A percentile compares a stretch with the other conserved stretches of the same genome.
phyloP scores from a whole-genome alignment of 2,329 filamentous ascomycete genomes.

The Capronia epimyces region DNA sequence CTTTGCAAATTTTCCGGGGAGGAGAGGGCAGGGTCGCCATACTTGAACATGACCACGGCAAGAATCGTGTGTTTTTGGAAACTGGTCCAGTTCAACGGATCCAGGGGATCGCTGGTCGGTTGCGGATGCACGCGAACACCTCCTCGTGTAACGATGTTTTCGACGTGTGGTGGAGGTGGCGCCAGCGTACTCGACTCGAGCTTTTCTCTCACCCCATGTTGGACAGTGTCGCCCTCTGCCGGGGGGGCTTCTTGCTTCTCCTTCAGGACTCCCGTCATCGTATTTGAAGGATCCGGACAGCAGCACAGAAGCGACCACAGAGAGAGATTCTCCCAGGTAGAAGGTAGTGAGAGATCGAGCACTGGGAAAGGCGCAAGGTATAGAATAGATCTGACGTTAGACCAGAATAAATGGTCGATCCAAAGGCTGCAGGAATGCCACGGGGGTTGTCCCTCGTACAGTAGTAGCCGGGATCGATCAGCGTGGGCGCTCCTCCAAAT shows the following conservation, averaged over 20 bases:
- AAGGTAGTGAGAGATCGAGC: background rate
- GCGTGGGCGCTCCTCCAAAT: too few relatives aligned
- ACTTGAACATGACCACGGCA: slow-evolving; percentile 51
- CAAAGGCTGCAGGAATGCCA: background rate
- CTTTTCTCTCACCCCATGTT: slow-evolving; percentile 13
- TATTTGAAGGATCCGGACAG: background rate
- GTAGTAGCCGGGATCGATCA: background rate
- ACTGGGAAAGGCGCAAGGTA: background rate
- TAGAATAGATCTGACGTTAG: slow-evolving; percentile 1
- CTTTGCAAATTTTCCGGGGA: slow-evolving; percentile 14
- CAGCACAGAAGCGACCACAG: background rate
- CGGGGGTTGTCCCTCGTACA: too few relatives aligned
- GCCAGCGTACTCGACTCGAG: slow-evolving; percentile 20
- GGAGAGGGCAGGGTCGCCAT: too few relatives aligned
- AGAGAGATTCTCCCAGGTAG: background rate
- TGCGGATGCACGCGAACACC: slow-evolving; percentile 39
- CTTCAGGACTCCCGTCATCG: slow-evolving; percentile 10
- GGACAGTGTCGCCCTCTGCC: background rate
- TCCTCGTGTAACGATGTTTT: slow-evolving; percentile 25
- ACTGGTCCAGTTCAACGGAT: slow-evolving; percentile 52
- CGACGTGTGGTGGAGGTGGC: slow-evolving; percentile 9
- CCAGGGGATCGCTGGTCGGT: slow-evolving; percentile 44
- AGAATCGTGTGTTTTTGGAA: slow-evolving; percentile 47
- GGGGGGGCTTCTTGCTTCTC: slow-evolving; percentile 6
- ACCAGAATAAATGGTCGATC: background rate